Evolutionary conservation across 306 rosid species (phyloP).

Genomic region (Potentilla sterilis): DNA sequence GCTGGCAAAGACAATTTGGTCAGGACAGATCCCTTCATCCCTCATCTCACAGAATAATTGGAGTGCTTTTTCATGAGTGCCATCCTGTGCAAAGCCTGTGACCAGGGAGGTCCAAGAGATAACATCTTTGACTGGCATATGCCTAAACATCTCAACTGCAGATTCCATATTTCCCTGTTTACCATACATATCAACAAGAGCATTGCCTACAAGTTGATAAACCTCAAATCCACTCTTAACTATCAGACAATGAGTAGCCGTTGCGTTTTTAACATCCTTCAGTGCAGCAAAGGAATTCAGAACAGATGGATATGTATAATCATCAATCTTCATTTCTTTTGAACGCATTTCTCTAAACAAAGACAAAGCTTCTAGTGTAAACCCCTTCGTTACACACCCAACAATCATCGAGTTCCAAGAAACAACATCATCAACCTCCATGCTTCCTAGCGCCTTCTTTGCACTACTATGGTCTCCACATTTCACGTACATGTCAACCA

Average conservation of each 20-base stretch:
- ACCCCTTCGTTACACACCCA: constrained; percentile 73
- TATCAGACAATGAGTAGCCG: constrained; percentile 59
- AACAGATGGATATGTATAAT: constrained; percentile 79
- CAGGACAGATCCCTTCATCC: constrained; percentile 51
- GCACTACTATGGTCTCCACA: constrained; percentile 65
- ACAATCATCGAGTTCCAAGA: constrained; percentile 91
- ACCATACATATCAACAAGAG: constrained; percentile 86
- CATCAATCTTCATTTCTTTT: constrained; percentile 62
- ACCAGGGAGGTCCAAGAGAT: constrained; percentile 92
- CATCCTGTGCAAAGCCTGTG: constrained; percentile 72
- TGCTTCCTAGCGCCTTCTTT: constrained; percentile 43
- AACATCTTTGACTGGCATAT: constrained; percentile 66
- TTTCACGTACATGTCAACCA: constrained; percentile 83
- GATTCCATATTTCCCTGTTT: constrained; percentile 50
- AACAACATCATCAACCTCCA: constrained; percentile 68
- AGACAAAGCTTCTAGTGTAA: constrained; percentile 55
- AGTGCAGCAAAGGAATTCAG: constrained; percentile 53
- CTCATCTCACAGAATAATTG: constrained; percentile 70
- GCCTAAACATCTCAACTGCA: constrained; percentile 59
- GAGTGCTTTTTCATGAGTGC: constrained; percentile 62
- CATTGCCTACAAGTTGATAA: constrained; percentile 65
- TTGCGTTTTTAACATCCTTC: constrained; percentile 36
- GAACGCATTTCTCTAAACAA: constrained; percentile 69
- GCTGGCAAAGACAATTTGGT: constrained; percentile 69
- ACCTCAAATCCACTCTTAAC: constrained; percentile 73